A percentile compares a stretch with the other conserved stretches of the same genome.
phyloP scores from a whole-genome alignment of 129 eudicot species.

The Glebionis coronaria region DNA sequence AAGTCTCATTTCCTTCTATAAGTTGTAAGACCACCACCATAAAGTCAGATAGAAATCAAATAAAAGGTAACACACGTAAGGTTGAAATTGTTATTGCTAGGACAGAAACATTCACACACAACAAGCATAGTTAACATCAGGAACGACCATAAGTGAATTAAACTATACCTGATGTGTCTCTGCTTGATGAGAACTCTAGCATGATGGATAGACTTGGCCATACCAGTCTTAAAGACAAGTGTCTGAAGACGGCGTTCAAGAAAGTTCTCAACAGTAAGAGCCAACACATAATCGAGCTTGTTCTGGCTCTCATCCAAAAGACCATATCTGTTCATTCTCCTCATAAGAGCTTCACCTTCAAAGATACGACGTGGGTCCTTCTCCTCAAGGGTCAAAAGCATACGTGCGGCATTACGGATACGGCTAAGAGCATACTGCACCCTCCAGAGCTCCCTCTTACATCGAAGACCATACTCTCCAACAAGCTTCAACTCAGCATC shows the following conservation, averaged over 20 bases:
- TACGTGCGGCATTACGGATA: conserved; percentile 66
- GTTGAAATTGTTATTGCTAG: no score
- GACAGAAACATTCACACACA: not conserved
- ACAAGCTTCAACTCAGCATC: conserved; percentile 79
- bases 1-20: no score
- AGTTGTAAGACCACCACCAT: no score
- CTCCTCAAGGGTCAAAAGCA: conserved; percentile 78
- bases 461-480: conserved; percentile 72
- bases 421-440: conserved; percentile 78
- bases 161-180: conserved; percentile 67
- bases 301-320: conserved; percentile 62
- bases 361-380: conserved; percentile 73
- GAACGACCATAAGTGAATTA: not conserved
- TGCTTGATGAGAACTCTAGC: conserved; percentile 65
- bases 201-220: conserved; percentile 61
- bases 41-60: no score
- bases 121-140: not conserved
- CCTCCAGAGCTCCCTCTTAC: conserved; percentile 88
- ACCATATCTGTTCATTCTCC: conserved; percentile 75
- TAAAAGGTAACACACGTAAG: no score
- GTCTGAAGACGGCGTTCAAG: conserved; percentile 67
- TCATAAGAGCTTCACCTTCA: conserved; percentile 79
- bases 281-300: conserved; percentile 64
- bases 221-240: conserved; percentile 56
- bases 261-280: conserved; percentile 63